Conservation (phyloP, 1,139 yeast species). For the Yamadazyma blattariae region DNA sequence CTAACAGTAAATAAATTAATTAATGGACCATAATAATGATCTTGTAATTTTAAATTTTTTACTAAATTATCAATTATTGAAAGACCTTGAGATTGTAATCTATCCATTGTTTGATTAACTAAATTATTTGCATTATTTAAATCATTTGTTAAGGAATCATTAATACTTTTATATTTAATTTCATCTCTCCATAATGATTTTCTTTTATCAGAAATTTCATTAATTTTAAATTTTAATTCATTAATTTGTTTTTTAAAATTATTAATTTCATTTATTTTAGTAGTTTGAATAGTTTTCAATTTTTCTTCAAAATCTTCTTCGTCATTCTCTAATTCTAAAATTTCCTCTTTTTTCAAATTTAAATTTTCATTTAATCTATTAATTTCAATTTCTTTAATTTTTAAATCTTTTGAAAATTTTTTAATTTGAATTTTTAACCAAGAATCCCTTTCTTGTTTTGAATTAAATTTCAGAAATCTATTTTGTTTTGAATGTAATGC, state of each 20-base stretch:
- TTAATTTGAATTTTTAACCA: slow-evolving; percentile 55
- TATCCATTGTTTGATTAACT: slow-evolving; percentile 72
- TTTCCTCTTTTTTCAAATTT: slow-evolving; percentile 15
- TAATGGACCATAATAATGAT: slow-evolving; percentile 76
- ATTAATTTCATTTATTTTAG: slow-evolving; percentile 19
- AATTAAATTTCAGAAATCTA: slow-evolving; percentile 58
- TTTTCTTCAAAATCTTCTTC: slow-evolving; percentile 33
- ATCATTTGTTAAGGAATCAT: slow-evolving; percentile 56
- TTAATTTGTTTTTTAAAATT: slow-evolving; percentile 34
- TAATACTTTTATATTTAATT: slow-evolving; percentile 54
- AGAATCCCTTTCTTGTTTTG: slow-evolving; percentile 57
- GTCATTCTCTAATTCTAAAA: slow-evolving; percentile 30
- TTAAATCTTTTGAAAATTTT: slow-evolving; percentile 16
- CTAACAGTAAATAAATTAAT: slow-evolving; percentile 81
- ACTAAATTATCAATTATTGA: slow-evolving; percentile 63
- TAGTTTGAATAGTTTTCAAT: slow-evolving; percentile 16
- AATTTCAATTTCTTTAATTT: slow-evolving; percentile 21
- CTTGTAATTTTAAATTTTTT: slow-evolving; percentile 48
- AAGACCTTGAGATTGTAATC: slow-evolving; percentile 67
- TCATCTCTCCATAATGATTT: slow-evolving; percentile 81
- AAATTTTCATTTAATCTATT: slow-evolving; percentile 19
- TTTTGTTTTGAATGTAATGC: slow-evolving; percentile 73
- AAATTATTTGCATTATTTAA: slow-evolving; percentile 55
- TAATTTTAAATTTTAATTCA: slow-evolving; percentile 36
- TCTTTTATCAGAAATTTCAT: slow-evolving; percentile 60